These are phyloP conservation scores for Geotrichum cucujoidarum DNA, from an alignment of 1,139 yeast genomes.

Conservation along the genomic window DNA sequence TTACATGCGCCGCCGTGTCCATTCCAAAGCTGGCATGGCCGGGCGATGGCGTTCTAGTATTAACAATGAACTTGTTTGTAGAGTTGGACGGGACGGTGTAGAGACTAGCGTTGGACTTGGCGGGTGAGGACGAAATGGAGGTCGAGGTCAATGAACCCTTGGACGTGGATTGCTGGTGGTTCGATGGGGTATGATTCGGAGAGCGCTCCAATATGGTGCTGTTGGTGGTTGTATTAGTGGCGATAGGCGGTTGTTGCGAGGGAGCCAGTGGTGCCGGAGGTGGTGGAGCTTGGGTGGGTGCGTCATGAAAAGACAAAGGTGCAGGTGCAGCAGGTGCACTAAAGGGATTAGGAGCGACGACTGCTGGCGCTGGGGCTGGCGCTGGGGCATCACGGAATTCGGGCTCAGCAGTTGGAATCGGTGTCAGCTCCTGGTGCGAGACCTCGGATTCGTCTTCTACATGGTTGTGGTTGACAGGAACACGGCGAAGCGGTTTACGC, in stretches of 20 bases:
- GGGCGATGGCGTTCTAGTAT: slow-evolving; percentile 1
- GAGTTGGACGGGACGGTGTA: slow-evolving; percentile 7
- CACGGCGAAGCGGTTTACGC: slow-evolving; percentile 14
- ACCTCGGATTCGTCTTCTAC: neutral
- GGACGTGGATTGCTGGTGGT: slow-evolving; percentile 1
- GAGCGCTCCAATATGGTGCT: neutral
- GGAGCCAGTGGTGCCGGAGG: neutral
- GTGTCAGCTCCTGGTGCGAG: slow-evolving; percentile 3
- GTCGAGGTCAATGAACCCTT: slow-evolving; percentile 5
- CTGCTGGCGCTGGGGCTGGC: neutral
- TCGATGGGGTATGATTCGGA: neutral
- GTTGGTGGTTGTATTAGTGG: neutral
- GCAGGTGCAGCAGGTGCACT: neutral
- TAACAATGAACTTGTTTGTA: neutral
- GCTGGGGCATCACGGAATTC: too few species aligned
- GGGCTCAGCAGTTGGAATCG: neutral
- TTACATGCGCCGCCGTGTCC: neutral
- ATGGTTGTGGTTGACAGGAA: slow-evolving; percentile 9
- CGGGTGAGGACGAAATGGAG: slow-evolving; percentile 8
- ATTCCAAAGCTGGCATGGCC: neutral
- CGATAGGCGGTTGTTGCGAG: neutral
- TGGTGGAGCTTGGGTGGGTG: neutral
- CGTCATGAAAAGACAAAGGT: neutral
- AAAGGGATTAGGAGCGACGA: neutral
- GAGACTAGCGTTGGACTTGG: slow-evolving; percentile 2